Percentiles rank a stretch among this genome's conserved stretches.
Conservation (phyloP, 192 early-diverging fungal genomes). For the Gonapodya sp. region DNA sequence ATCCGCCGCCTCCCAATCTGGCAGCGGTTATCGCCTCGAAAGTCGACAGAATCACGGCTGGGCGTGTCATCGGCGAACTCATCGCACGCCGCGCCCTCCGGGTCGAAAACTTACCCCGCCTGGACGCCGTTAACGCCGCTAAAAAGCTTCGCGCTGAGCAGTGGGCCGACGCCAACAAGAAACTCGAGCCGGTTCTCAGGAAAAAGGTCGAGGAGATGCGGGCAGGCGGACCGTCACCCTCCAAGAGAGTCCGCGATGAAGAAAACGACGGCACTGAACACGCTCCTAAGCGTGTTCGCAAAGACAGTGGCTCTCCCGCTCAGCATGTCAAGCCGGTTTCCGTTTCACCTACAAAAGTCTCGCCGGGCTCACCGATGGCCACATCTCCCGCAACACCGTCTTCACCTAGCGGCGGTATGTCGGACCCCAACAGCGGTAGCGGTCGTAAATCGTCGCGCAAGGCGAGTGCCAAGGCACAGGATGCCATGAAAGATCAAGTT, state of each 20-base stretch:
- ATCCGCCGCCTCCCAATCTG: background rate
- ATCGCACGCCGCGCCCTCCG: background rate
- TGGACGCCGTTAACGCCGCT: constrained; percentile 1
- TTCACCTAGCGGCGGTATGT: background rate
- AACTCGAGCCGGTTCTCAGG: background rate
- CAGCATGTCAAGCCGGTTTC: background rate
- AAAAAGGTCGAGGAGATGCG: background rate
- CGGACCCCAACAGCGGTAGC: background rate
- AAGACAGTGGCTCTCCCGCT: background rate
- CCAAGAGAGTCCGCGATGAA: background rate
- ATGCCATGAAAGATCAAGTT: background rate
- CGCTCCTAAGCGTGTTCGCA: background rate
- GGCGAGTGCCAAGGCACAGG: background rate
- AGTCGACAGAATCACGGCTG: background rate
- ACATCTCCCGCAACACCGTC: background rate
- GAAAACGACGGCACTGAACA: background rate
- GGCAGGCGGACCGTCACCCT: background rate
- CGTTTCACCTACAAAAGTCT: background rate
- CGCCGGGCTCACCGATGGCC: background rate
- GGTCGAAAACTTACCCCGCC: background rate
- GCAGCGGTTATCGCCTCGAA: background rate
- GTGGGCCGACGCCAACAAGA: background rate
- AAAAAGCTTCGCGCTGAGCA: background rate
- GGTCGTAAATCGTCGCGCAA: background rate
- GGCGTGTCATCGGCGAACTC: background rate